phyloP scores from a whole-genome alignment of 1,139 yeast genomes.

The Blastobotrys ciferrii region DNA sequence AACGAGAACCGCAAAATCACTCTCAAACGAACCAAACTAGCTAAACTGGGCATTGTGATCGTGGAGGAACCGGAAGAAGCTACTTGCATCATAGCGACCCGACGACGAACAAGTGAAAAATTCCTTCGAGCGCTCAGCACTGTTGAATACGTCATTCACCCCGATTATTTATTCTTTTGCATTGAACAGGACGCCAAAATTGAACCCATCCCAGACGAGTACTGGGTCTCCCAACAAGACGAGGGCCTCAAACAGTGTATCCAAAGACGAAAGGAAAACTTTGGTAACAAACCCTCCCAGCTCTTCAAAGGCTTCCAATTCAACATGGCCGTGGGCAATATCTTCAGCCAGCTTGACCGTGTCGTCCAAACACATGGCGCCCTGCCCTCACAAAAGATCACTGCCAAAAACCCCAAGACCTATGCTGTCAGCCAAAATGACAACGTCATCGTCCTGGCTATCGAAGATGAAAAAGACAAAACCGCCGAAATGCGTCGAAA shows the following conservation, averaged over 20 bases:
- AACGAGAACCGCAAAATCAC: neutral
- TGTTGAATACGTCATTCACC: slow-evolving; percentile 41
- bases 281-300: slow-evolving; percentile 35
- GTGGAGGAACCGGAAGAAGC: slow-evolving; percentile 35
- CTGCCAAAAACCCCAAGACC: slow-evolving; percentile 16
- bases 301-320: slow-evolving; percentile 49
- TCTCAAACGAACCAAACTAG: slow-evolving; percentile 18
- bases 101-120: slow-evolving; percentile 78
- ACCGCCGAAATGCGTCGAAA: slow-evolving; percentile 1
- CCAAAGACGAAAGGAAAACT: slow-evolving; percentile 32
- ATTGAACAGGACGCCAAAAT: slow-evolving; percentile 16
- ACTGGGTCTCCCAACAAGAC: slow-evolving; percentile 21
- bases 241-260: slow-evolving; percentile 27
- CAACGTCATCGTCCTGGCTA: slow-evolving; percentile 18
- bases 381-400: slow-evolving; percentile 23
- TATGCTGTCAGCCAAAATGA: slow-evolving; percentile 11
- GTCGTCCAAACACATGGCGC: slow-evolving; percentile 69
- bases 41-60: slow-evolving; percentile 31
- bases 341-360: slow-evolving; percentile 55
- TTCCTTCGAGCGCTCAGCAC: slow-evolving; percentile 53
- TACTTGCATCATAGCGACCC: slow-evolving; percentile 61
- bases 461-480: slow-evolving; percentile 2
- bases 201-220: slow-evolving; percentile 29
- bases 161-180: slow-evolving; percentile 34
- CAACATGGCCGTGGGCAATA: slow-evolving; percentile 59